phyloP scores from a whole-genome alignment of 345 rosid genomes.

The Carallia brachiata region DNA sequence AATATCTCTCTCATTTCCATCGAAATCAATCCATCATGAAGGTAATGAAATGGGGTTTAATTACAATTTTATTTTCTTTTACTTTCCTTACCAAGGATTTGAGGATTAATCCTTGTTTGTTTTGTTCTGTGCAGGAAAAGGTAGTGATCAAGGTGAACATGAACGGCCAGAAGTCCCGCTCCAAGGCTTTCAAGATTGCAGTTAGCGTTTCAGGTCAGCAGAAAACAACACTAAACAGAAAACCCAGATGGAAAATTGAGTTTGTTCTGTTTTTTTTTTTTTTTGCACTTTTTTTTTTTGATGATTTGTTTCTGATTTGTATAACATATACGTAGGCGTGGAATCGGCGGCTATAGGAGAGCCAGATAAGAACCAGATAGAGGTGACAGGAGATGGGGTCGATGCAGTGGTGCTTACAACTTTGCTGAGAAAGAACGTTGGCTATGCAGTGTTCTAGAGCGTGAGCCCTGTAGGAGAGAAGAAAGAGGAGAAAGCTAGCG shows the following conservation, averaged over 20 bases:
- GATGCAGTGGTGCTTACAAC: slow-evolving; percentile 32
- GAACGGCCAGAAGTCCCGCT: slow-evolving; percentile 15
- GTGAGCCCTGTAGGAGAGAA: slow-evolving; percentile 12
- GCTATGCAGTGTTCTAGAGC: slow-evolving; percentile 40
- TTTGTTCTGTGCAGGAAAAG: slow-evolving; percentile 17
- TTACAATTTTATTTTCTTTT: no score
- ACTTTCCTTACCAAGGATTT: no score
- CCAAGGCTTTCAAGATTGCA: slow-evolving; percentile 25
- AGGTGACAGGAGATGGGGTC: slow-evolving; percentile 45
- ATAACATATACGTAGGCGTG: slow-evolving; percentile 29
- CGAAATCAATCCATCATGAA: no score
- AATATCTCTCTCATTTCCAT: no score
- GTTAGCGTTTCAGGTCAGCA: slow-evolving; percentile 17
- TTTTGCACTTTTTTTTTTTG: not conserved
- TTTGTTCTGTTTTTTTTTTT: not conserved
- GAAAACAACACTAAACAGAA: not conserved
- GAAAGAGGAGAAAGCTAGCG: slow-evolving; percentile 1
- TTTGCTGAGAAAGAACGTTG: slow-evolving; percentile 36
- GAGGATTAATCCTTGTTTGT: not conserved
- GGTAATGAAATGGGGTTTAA: no score
- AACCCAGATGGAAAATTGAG: not conserved
- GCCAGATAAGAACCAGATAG: slow-evolving; percentile 44
- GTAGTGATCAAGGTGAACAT: slow-evolving; percentile 14
- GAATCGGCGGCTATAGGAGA: slow-evolving; percentile 43
- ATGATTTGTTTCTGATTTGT: not conserved